Conservation (phyloP, 2,329 filamentous ascomycete genomes). For the Cylindrodendrum hubeiense region DNA sequence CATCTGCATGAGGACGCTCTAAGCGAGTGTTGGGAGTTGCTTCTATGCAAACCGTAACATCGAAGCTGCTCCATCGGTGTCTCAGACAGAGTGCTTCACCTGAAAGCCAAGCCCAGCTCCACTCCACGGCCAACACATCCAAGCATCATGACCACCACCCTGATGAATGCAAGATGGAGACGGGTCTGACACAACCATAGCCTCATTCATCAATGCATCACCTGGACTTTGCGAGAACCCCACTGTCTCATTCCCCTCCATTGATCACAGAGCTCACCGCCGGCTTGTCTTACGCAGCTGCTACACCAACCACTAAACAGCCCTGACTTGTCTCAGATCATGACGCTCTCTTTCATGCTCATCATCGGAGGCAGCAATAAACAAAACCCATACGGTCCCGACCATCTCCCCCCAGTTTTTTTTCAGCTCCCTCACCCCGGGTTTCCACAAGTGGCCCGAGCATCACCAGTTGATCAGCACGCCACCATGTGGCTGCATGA, state of each 20-base stretch:
- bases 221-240: background rate
- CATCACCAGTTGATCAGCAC: constrained; percentile 16
- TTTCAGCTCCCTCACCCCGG: background rate
- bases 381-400: background rate
- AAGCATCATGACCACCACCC: background rate
- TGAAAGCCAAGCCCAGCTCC: background rate
- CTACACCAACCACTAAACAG: background rate
- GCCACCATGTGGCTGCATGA: background rate
- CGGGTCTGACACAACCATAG: background rate
- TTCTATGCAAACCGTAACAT: background rate
- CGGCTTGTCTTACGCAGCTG: background rate
- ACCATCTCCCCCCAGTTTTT: background rate
- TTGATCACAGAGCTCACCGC: background rate
- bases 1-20: background rate
- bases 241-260: background rate
- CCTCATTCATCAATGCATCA: background rate
- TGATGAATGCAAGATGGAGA: background rate
- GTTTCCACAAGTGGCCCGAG: background rate
- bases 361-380: background rate
- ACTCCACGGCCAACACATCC: background rate
- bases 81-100: background rate
- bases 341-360: background rate
- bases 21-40: background rate
- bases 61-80: background rate
- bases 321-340: background rate